Percentiles rank a stretch among this genome's conserved stretches.
phyloP scores from a whole-genome alignment of 805 yeast species.

The Clavispora carvajalis region DNA sequence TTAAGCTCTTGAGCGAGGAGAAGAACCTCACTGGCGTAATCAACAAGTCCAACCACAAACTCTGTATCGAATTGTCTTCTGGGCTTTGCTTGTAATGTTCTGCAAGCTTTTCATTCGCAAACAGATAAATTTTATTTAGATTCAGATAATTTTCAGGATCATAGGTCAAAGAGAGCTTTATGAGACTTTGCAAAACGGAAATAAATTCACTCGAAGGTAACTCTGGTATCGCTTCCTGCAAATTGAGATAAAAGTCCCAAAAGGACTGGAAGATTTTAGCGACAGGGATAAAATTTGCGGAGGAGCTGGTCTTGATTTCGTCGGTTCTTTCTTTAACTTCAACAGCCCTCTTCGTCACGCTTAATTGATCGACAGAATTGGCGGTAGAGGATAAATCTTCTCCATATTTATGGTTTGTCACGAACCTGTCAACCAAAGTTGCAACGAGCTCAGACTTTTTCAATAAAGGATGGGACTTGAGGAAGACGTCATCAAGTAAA shows the following conservation, averaged over 20 bases:
- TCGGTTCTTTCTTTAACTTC: conserved; percentile 1
- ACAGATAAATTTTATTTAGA: conserved; percentile 56
- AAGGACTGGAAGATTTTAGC: conserved; percentile 53
- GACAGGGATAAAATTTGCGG: conserved; percentile 5
- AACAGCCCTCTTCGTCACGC: too few species aligned
- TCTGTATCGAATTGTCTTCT: conserved; percentile 20
- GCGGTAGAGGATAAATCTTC: conserved; percentile 21
- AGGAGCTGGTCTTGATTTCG: conserved; percentile 3
- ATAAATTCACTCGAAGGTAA: conserved; percentile 64
- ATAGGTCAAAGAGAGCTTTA: conserved; percentile 58
- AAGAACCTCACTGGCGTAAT: conserved; percentile 45
- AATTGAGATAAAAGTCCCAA: conserved; percentile 56
- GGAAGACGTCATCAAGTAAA: conserved; percentile 56
- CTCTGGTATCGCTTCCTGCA: conserved; percentile 56
- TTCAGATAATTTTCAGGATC: conserved; percentile 59
- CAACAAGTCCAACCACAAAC: conserved; percentile 43
- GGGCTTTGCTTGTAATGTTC: conserved; percentile 10
- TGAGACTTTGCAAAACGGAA: conserved; percentile 58
- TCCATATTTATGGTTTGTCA: conserved; percentile 39
- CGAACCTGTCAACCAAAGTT: conserved; percentile 67
- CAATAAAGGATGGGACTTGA: conserved; percentile 66
- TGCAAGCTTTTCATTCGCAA: conserved; percentile 41
- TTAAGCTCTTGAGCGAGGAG: conserved; percentile 33
- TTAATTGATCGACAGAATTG: conserved; percentile 9
- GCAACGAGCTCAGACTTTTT: conserved; percentile 59